Evolutionary conservation across 306 rosid species (phyloP).

Genomic region (Erythrophleum fordii): DNA sequence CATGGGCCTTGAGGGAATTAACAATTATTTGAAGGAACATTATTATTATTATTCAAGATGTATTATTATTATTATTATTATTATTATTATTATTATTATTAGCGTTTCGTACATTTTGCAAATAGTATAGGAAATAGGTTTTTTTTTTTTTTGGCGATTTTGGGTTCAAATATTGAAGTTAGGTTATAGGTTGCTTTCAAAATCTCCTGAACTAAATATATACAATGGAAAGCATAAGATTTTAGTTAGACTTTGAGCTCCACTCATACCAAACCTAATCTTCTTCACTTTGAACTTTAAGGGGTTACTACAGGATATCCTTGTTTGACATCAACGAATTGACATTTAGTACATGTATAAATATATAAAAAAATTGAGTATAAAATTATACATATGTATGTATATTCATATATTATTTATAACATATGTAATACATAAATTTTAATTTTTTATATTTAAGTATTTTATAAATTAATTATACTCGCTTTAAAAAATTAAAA

Average conservation of each 20-base stretch:
- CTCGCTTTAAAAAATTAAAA: no score
- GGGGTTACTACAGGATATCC: no score
- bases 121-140: background rate
- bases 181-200: slow-evolving; percentile 22
- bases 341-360: no score
- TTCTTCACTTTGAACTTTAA: background rate
- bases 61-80: background rate
- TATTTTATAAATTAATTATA: no score
- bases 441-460: no score
- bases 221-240: background rate
- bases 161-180: no score
- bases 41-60: no score
- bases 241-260: slow-evolving; percentile 4
- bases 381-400: no score
- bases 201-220: background rate
- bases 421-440: no score
- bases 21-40: background rate
- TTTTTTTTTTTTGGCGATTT: no score
- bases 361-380: no score
- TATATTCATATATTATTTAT: no score
- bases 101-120: background rate
- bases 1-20: background rate
- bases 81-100: background rate
- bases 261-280: background rate
- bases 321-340: background rate